These are phyloP conservation scores for Cutaneotrichosporon mucoides DNA, from an alignment of 1,284 basidiomycete genomes.

Conservation along the genomic window DNA sequence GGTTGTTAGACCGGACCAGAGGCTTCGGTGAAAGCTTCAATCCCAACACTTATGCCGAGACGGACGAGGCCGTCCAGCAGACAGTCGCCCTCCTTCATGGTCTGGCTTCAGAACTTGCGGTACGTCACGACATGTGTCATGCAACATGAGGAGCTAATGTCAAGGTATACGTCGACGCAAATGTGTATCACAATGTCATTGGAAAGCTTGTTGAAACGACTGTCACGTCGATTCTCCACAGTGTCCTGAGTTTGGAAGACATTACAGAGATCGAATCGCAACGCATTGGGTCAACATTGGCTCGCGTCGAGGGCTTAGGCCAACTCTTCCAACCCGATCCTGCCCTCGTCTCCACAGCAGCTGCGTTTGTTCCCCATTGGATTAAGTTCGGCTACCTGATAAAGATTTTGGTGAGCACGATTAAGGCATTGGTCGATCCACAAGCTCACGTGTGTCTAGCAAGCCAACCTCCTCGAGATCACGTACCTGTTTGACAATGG, in stretches of 20 bases:
- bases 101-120: constrained; percentile 69
- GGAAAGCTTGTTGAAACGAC: constrained; percentile 72
- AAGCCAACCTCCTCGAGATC: constrained; percentile 83
- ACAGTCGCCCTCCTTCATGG: constrained; percentile 63
- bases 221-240: constrained; percentile 64
- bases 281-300: constrained; percentile 73
- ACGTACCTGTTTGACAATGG: constrained; percentile 89
- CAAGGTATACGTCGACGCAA: constrained; percentile 16
- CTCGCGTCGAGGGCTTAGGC: constrained; percentile 72
- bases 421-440: no score
- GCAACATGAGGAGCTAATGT: constrained; percentile 3
- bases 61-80: background rate
- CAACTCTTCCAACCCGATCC: constrained; percentile 58
- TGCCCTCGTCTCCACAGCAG: constrained; percentile 30
- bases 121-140: constrained; percentile 40
- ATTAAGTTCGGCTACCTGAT: constrained; percentile 89
- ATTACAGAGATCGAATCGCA: constrained; percentile 89
- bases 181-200: constrained; percentile 48
- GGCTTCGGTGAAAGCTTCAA: background rate
- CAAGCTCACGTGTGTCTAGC: constrained; percentile 1
- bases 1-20: constrained; percentile 51
- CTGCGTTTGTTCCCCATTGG: constrained; percentile 77
- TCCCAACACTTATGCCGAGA: constrained; percentile 52
- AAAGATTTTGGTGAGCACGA: constrained; percentile 69
- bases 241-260: constrained; percentile 75